Percentiles rank a stretch among this genome's conserved stretches.
Evolutionary conservation across 805 yeast genomes (phyloP).

Genomic region (Saccharomycopsis microspora): DNA sequence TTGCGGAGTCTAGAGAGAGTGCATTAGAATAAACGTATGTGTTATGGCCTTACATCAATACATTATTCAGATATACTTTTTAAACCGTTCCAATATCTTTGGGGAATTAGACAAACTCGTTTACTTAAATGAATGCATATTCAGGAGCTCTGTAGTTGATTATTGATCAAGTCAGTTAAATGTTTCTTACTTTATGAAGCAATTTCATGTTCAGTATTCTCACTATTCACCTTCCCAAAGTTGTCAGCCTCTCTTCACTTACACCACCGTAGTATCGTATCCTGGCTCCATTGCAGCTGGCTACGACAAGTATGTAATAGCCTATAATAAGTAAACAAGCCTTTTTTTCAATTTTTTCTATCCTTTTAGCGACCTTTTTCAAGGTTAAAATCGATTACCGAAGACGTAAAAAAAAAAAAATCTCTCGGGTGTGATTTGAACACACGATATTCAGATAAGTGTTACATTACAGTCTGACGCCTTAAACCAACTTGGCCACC

Average conservation of each 20-base stretch:
- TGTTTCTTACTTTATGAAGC: too few species aligned
- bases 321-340: constrained; percentile 57
- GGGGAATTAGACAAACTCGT: too few species aligned
- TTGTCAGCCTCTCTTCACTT: constrained; percentile 9
- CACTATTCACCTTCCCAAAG: constrained; percentile 5
- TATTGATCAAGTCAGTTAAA: too few species aligned
- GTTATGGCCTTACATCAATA: too few species aligned
- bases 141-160: too few species aligned
- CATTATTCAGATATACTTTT: too few species aligned
- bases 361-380: constrained; percentile 60
- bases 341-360: constrained; percentile 65
- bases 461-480: constrained; percentile 16
- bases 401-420: constrained; percentile 66
- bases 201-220: neutral
- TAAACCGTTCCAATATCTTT: too few species aligned
- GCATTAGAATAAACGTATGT: too few species aligned
- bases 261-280: constrained; percentile 1
- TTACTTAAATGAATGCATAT: too few species aligned
- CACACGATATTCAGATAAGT: constrained; percentile 15
- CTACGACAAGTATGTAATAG: constrained; percentile 21
- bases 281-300: neutral
- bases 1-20: neutral
- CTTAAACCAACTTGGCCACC: constrained; percentile 17
- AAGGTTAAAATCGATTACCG: constrained; percentile 68
- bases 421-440: constrained; percentile 17